Evolutionary conservation across 176 grass and related monocot species (phyloP), one percentile per base, ranked within the genome.

Genomic region (Dendrocalamus sinicus): DNA sequence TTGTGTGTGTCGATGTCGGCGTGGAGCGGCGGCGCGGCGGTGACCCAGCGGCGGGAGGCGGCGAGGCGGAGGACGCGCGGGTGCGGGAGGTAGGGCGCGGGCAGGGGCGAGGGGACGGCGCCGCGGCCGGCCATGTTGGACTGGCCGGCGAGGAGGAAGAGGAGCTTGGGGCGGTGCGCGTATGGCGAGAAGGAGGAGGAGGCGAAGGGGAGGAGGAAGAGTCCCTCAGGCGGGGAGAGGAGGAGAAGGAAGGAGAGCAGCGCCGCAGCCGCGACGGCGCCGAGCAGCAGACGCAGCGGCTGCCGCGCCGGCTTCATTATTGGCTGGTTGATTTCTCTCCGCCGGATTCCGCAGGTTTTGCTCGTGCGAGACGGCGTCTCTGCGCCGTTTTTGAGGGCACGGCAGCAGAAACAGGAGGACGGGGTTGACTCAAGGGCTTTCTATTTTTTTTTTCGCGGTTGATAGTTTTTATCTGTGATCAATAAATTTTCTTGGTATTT

Each of bases 51-150:
- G 12, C 85, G 85, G 57, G 70, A 83, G 0, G 89, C 91, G 82
- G 82, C 59, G 58, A 95, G 89, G 58, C 93, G 91, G 53, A 92
- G 89, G 50, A 98, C 37, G 32, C 88, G 91, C n/a, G 87, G 89
- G 89, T 83, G 87, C 16, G 91, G 87, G 71, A 35, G 88, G 65
- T 87, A 89, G 22, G 83, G 46, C 0, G 74, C 1, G 2, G 43
- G 77, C 37, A 85, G 85, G 0, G 81, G 67, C 2, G 3, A 3
- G 12, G 15, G 32, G 50, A 80, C 69, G 70, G 61, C 51, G n/a
- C 96, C 96, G 15, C 93, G 93, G 62, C 96, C 96, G 41, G 96
- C 96, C 96, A 98, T 98, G 89, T 98, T 98, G 83, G 93, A 95
- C 77, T 95, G 96, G 12, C 96, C 96, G 0, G 91, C 96, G 13